Percentiles rank a stretch among this genome's conserved stretches.
Evolutionary conservation across 2,329 filamentous ascomycete species (phyloP).

Genomic region (Hypomyces rosellus): DNA sequence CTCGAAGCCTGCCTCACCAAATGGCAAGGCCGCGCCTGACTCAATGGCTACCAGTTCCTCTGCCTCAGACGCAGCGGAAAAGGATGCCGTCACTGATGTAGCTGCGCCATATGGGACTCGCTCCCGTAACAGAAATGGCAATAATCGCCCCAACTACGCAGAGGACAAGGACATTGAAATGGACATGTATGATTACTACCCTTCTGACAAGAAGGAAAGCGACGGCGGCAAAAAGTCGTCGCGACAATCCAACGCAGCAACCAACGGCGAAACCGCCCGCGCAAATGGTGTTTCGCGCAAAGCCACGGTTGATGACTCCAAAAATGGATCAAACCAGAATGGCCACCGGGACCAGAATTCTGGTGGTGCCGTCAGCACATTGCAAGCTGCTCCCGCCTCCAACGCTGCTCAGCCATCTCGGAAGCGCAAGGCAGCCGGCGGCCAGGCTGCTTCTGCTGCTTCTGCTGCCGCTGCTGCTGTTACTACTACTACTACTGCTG

Average conservation of each 20-base stretch:
- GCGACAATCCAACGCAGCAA: constrained; percentile 36
- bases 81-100: constrained; percentile 44
- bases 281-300: constrained; percentile 36
- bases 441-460: constrained; percentile 3
- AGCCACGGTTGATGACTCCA: constrained; percentile 34
- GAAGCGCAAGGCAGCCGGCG: constrained; percentile 72
- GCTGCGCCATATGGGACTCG: constrained; percentile 82
- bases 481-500: too few species aligned
- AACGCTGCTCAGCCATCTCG: constrained; percentile 51
- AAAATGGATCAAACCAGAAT: constrained; percentile 28
- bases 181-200: constrained; percentile 68
- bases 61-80: constrained; percentile 40
- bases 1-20: constrained; percentile 28
- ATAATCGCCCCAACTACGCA: constrained; percentile 84
- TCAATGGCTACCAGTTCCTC: constrained; percentile 42
- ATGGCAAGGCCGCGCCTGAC: constrained; percentile 27
- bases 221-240: constrained; percentile 50
- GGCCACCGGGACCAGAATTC: constrained; percentile 31
- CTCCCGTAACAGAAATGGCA: constrained; percentile 79
- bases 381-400: constrained; percentile 44
- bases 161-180: constrained; percentile 88
- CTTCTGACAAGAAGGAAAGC: constrained; percentile 46
- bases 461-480: neutral
- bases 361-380: constrained; percentile 18
- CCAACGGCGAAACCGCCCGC: constrained; percentile 31